Conservation (phyloP, 2,329 filamentous ascomycete species). For the Arthroderma sp. region DNA sequence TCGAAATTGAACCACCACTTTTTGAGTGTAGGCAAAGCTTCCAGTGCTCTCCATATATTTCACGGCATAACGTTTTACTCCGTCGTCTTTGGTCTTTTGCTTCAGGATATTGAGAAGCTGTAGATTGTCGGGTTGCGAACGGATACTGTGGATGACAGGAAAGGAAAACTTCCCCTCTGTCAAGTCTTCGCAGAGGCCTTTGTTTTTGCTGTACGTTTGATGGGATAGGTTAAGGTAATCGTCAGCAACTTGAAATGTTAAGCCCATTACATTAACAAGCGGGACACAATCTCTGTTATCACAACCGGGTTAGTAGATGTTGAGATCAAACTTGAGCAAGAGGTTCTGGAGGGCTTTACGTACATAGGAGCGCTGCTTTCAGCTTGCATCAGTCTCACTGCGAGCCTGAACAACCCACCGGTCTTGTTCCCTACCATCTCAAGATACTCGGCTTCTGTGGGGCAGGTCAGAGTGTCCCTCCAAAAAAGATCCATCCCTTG, state of each 20-base stretch:
- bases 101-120: constrained; percentile 78
- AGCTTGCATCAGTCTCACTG: constrained; percentile 24
- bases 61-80: constrained; percentile 81
- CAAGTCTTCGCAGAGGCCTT: constrained; percentile 54
- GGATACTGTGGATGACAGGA: constrained; percentile 17
- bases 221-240: constrained; percentile 72
- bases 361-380: constrained; percentile 13
- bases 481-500: constrained; percentile 31
- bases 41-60: constrained; percentile 81
- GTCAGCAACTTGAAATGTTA: constrained; percentile 27
- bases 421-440: constrained; percentile 32
- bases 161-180: constrained; percentile 22
- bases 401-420: constrained; percentile 27
- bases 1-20: neutral
- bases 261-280: constrained; percentile 47
- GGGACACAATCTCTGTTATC: constrained; percentile 27
- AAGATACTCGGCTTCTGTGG: constrained; percentile 27
- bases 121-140: constrained; percentile 44
- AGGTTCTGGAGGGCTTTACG: neutral
- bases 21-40: constrained; percentile 67
- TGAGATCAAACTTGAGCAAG: neutral
- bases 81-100: constrained; percentile 68
- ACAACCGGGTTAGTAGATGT: constrained; percentile 6
- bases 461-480: constrained; percentile 23
- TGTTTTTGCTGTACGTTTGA: constrained; percentile 61